Evolutionary conservation across 306 rosid genomes (phyloP).

Genomic region (Lathyrus sativus): DNA sequence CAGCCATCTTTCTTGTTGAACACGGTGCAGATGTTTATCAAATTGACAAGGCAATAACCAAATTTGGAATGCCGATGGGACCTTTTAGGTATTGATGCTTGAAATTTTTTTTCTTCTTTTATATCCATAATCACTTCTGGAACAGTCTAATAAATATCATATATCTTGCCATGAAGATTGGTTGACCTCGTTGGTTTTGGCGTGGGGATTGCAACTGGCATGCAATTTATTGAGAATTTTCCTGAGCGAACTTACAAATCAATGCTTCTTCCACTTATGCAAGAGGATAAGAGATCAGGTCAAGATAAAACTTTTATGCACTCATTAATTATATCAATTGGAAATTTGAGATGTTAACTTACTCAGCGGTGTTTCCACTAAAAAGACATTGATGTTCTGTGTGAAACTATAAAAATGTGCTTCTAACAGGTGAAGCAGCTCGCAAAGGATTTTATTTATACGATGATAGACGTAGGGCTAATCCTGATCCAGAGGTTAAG

Average conservation of each 20-base stretch:
- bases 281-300: slow-evolving; percentile 90
- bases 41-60: slow-evolving; percentile 69
- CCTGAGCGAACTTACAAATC: slow-evolving; percentile 84
- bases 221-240: slow-evolving; percentile 63
- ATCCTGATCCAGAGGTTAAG: slow-evolving; percentile 80
- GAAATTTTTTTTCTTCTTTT: neutral
- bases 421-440: slow-evolving; percentile 68
- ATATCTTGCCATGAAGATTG: slow-evolving; percentile 57
- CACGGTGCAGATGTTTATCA: slow-evolving; percentile 81
- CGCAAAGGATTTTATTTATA: slow-evolving; percentile 82
- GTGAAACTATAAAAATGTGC: neutral
- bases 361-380: neutral
- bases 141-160: slow-evolving; percentile 30
- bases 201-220: slow-evolving; percentile 73
- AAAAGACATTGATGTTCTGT: slow-evolving; percentile 4
- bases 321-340: neutral
- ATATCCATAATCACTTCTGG: slow-evolving; percentile 23
- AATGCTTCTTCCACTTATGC: slow-evolving; percentile 81
- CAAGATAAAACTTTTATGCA: slow-evolving; percentile 15
- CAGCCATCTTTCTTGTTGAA: slow-evolving; percentile 79
- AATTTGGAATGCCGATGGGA: slow-evolving; percentile 92
- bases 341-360: slow-evolving; percentile 19
- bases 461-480: slow-evolving; percentile 71
- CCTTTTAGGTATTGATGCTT: slow-evolving; percentile 76
- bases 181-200: slow-evolving; percentile 93